A percentile compares a stretch with the other conserved stretches of the same genome.
Evolutionary conservation across 805 yeast genomes (phyloP).

Genomic region (Hanseniaspora taiwanica): DNA sequence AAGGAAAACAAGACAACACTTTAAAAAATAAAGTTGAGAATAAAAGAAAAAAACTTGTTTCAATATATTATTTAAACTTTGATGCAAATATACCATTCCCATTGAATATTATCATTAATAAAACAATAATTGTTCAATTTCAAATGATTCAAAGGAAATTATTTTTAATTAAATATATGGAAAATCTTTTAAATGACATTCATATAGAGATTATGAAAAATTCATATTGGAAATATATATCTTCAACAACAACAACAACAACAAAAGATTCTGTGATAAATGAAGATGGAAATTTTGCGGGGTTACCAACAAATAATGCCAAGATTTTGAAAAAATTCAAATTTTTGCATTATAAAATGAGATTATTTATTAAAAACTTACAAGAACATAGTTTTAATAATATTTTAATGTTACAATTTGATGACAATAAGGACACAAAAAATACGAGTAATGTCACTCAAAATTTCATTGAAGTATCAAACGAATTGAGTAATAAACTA

Average conservation of each 20-base stretch:
- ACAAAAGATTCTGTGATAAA: conserved; percentile 30
- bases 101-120: conserved; percentile 56
- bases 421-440: too few relatives aligned
- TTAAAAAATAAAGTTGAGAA: conserved; percentile 9
- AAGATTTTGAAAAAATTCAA: conserved; percentile 41
- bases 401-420: background rate
- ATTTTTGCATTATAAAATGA: conserved; percentile 36
- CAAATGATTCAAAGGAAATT: conserved; percentile 69
- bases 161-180: conserved; percentile 47
- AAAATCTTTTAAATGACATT: conserved; percentile 43
- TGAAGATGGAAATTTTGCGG: conserved; percentile 9
- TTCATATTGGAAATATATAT: conserved; percentile 49
- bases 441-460: conserved; percentile 1
- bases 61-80: conserved; percentile 40
- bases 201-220: conserved; percentile 62
- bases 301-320: background rate
- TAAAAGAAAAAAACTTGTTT: conserved; percentile 24
- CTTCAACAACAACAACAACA: too few relatives aligned
- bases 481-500: conserved; percentile 8
- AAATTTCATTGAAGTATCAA: conserved; percentile 1
- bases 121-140: conserved; percentile 60
- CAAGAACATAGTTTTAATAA: conserved; percentile 5
- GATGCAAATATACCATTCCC: conserved; percentile 76
- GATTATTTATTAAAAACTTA: conserved; percentile 1
- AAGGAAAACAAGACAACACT: background rate